Evolutionary conservation across 2,329 filamentous ascomycete species (phyloP), one percentile per base, ranked within the genome.

Genomic region (Claviceps sp.): DNA sequence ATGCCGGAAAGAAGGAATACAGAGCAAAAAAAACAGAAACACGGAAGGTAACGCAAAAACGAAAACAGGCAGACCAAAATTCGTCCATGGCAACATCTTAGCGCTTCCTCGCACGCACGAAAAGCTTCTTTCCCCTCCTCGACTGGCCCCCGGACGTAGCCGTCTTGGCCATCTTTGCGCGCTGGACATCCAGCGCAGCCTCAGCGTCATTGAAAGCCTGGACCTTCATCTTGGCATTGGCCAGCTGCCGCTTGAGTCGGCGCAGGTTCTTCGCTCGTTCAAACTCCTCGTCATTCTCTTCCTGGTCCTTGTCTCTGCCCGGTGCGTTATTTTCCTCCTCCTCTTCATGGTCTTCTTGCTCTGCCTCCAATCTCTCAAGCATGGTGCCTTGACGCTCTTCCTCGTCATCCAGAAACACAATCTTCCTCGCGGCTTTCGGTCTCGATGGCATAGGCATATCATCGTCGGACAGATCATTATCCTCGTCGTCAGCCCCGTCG

Each of bases 151-250:
- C 78, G 5, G 76, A 73, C 2, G 79, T 83, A 8, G 76, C 70
- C 57, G 79, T 81, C 70, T 84, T 84, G 38, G 78, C 78, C 79
- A 83, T 83, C 62, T 75, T 78, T 17, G 78, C 76, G 53, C 75
- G 71, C 64, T 83, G 78, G 51, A 79, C 54, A 55, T 80, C 79
- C 26, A 84, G 68, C 57, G 75, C 68, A 40, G 71, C 66, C 64
- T 84, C 80, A 23, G 79, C 76, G 22, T 73, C 68, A n/a, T 72
- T 68, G 29, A 84, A 66, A 1, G 70, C 69, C 60, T 71, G 71
- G 55, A 82, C 68, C 64, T 80, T 77, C 65, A 76, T 74, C 56
- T 70, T 72, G 5, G 77, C 73, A 20, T 62, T 66, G 50, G 71
- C 70, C 20, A 83, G 66, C 55, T 75, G 75, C 42, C 69, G 63